Conservation (phyloP, 257 asterid genomes). For the Craterostigma plantagineum region DNA sequence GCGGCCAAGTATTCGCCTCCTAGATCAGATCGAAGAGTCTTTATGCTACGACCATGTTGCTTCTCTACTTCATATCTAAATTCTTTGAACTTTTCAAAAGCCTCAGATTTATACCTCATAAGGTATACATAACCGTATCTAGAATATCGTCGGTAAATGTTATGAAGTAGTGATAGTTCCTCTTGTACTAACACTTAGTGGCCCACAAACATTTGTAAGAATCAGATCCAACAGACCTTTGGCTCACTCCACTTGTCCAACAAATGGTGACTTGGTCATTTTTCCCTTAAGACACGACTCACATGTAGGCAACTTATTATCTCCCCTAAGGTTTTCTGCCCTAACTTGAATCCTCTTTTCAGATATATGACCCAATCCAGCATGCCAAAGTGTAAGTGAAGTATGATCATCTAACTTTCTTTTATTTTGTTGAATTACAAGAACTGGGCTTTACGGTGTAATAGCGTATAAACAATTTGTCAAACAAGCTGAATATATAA, state of each 20-base stretch:
- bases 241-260: neutral
- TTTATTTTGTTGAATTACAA: too few relatives aligned
- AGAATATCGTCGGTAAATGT: neutral
- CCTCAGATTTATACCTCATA: too few relatives aligned
- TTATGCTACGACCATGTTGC: neutral
- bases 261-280: neutral
- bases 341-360: neutral
- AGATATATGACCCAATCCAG: too few relatives aligned
- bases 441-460: too few relatives aligned
- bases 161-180: neutral
- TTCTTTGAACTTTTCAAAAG: too few relatives aligned
- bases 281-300: neutral
- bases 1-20: neutral
- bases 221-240: neutral
- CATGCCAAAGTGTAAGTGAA: too few relatives aligned
- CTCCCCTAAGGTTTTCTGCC: neutral
- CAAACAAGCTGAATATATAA: too few relatives aligned
- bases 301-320: neutral
- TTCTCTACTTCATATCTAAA: neutral
- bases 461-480: too few relatives aligned
- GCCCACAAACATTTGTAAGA: neutral
- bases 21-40: neutral
- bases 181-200: neutral
- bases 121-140: neutral
- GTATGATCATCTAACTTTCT: too few relatives aligned